These are phyloP conservation scores for Grosmannia clavigera DNA, from an alignment of 2,329 filamentous ascomycete species.

Conservation along the genomic window DNA sequence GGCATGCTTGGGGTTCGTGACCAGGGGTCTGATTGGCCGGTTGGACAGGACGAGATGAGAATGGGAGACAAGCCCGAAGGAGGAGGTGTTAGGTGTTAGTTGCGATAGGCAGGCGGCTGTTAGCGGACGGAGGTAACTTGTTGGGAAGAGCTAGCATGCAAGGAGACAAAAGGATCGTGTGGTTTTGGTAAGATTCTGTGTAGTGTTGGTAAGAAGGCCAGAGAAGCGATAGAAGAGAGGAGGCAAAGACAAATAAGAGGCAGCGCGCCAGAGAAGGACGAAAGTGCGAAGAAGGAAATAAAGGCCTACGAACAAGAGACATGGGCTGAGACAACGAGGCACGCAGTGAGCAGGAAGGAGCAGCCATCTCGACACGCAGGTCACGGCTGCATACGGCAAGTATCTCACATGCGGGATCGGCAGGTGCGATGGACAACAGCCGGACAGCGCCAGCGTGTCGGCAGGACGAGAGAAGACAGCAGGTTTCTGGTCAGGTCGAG, in stretches of 20 bases:
- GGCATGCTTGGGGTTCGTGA: not conserved
- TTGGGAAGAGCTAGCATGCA: not conserved
- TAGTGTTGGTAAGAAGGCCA: not conserved
- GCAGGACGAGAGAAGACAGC: not conserved
- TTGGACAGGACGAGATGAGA: not conserved
- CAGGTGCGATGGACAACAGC: not conserved
- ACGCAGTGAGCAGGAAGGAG: not conserved
- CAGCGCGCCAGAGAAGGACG: not conserved
- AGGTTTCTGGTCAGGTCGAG: not conserved
- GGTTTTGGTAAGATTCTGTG: not conserved
- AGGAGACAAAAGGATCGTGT: not conserved
- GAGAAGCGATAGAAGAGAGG: not conserved
- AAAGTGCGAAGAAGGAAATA: not conserved
- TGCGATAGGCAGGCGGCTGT: not conserved
- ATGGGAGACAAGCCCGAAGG: not conserved
- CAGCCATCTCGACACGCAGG: not conserved
- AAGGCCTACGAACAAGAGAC: not conserved
- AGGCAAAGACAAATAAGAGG: not conserved
- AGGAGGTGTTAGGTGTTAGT: not conserved
- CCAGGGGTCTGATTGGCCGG: not conserved
- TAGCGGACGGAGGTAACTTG: not conserved
- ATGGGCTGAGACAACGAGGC: not conserved
- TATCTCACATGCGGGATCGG: not conserved
- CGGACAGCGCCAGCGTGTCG: not conserved
- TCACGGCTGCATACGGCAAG: not conserved